Evolutionary conservation across 2,329 filamentous ascomycete species (phyloP), one percentile per base, ranked within the genome.

Genomic region (Nigrograna mackinnonii): DNA sequence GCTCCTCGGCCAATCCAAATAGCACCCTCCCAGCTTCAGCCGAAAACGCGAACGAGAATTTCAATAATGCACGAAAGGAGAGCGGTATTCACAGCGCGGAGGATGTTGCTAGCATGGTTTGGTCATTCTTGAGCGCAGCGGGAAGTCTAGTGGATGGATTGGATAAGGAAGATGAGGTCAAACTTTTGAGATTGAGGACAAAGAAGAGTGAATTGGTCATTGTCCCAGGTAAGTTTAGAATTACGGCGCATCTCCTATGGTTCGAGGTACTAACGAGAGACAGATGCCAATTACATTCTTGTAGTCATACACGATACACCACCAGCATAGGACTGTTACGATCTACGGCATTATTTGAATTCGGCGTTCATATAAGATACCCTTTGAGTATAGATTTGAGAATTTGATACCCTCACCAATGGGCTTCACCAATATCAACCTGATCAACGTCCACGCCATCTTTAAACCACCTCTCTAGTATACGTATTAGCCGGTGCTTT

Each of bases 151-250:
- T 91, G n/a, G 77, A 84, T 49, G 85, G 85, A 46, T 72, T 92
- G 56, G 87, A 91, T 60, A 76, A 78, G 22, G 86, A 91, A 72
- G 89, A 94, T 58, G 88, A 91, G 62, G 70, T 91, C 49, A 90
- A 85, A 69, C 74, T 94, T 35, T 69, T 94, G 38, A 79, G 88
- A 49, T 64, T 95, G 51, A 80, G 89, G 52, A 92, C 88, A n/a
- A 90, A 85, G 74, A 91, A 88, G 67, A 87, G 91, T 56, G 89
- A 95, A 67, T 72, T 94, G 49, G 86, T 94, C 45, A 89, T 94
- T 59, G 86, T 92, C 16, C 88, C 87, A 39, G 76, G 76, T 78
- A 64, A 35, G 67, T 44, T 21, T 4, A 18, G 32, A 11, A 6
- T n/a, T 4, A 14, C n/a, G 6, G 19, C 16, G 19, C 12, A 7